Conservation (phyloP, 345 rosid species). For the Draba incana region DNA sequence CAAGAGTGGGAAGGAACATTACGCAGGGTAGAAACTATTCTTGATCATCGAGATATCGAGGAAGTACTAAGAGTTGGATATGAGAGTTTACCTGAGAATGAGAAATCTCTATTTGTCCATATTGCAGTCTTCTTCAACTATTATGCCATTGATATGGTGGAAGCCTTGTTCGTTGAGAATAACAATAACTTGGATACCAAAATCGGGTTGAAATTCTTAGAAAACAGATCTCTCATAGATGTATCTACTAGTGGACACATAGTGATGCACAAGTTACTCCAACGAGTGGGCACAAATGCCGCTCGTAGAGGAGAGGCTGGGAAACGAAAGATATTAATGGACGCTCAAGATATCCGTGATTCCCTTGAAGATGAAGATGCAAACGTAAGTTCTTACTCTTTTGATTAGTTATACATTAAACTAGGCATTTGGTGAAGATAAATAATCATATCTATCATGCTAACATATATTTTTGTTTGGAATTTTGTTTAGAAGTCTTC, state of each 20-base stretch:
- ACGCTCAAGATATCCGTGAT: constrained; percentile 20
- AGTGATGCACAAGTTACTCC: neutral
- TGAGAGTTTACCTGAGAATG: constrained; percentile 32
- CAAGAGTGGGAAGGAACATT: neutral
- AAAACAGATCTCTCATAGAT: neutral
- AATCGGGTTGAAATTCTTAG: neutral
- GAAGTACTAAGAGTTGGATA: constrained; percentile 30
- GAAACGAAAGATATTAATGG: constrained; percentile 23
- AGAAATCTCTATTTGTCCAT: constrained; percentile 35
- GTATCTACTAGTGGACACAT: neutral
- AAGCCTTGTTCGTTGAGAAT: neutral
- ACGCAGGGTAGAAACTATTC: neutral
- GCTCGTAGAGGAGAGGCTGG: neutral
- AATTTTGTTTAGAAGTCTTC: constrained; percentile 32
- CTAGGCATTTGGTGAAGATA: neutral
- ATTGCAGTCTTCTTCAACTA: constrained; percentile 41
- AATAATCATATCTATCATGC: neutral
- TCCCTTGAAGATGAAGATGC: constrained; percentile 21
- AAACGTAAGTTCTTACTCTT: constrained; percentile 13
- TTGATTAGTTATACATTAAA: neutral
- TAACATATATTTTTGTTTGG: neutral
- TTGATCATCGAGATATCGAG: constrained; percentile 11
- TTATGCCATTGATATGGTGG: neutral
- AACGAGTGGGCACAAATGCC: neutral
- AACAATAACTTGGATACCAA: neutral